Percentiles rank a stretch among this genome's conserved stretches.
Evolutionary conservation across 2,329 filamentous ascomycete species (phyloP).

Genomic region (Fusarium sp.): DNA sequence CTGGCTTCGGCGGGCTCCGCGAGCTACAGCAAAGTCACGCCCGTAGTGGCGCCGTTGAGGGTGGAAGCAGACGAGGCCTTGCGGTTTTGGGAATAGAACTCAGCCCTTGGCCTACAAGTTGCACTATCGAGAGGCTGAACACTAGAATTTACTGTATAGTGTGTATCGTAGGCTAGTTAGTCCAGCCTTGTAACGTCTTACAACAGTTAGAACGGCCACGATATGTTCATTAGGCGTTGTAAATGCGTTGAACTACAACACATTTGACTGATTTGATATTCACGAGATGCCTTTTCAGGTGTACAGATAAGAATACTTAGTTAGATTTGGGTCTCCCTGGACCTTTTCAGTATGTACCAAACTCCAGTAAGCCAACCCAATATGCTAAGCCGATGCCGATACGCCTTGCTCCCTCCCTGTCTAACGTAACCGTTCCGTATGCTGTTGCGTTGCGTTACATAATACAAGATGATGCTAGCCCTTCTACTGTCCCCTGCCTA

Average conservation of each 20-base stretch:
- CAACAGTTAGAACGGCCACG: slow-evolving; percentile 12
- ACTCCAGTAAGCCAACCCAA: slow-evolving; percentile 6
- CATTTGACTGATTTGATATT: slow-evolving; percentile 5
- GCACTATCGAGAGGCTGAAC: slow-evolving; percentile 19
- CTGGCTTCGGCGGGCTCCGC: slow-evolving; percentile 44
- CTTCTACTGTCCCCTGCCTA: neutral
- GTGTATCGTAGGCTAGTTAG: slow-evolving; percentile 10
- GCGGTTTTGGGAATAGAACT: slow-evolving; percentile 16
- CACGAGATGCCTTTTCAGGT: neutral
- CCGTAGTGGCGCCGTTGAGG: slow-evolving; percentile 26
- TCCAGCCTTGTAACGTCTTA: slow-evolving; percentile 29
- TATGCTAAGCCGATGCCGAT: slow-evolving; percentile 30
- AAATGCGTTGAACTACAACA: slow-evolving; percentile 1
- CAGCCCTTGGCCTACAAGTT: neutral
- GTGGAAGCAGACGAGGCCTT: slow-evolving; percentile 6
- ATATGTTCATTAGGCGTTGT: neutral
- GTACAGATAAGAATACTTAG: neutral
- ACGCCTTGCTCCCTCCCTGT: slow-evolving; percentile 35
- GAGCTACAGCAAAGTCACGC: slow-evolving; percentile 31
- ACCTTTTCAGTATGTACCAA: slow-evolving; percentile 14
- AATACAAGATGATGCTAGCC: slow-evolving; percentile 35
- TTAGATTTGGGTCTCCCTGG: slow-evolving; percentile 14
- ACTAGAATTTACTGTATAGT: slow-evolving; percentile 5
- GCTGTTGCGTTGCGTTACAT: slow-evolving; percentile 35
- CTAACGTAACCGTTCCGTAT: slow-evolving; percentile 37